phyloP scores from a whole-genome alignment of 805 yeast genomes.

The Wickerhamomyces alni region DNA sequence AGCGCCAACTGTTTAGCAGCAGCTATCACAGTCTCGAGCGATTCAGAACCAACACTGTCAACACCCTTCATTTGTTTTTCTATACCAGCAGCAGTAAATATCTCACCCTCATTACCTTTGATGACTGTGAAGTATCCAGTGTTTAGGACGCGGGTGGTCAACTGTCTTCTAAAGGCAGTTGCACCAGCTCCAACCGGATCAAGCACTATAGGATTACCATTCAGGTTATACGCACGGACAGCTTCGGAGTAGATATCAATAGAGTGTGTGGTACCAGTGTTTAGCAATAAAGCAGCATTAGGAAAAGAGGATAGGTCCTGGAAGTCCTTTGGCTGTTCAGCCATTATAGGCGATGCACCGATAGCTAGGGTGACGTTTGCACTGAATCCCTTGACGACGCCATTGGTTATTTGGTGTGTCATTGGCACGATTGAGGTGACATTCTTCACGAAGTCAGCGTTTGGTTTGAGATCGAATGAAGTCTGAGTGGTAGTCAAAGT shows the following conservation, averaged over 20 bases:
- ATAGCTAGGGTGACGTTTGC: constrained; percentile 82
- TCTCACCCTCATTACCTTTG: constrained; percentile 86
- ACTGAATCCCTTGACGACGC: constrained; percentile 81
- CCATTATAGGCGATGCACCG: constrained; percentile 88
- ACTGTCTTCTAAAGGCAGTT: constrained; percentile 45
- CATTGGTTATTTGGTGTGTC: constrained; percentile 83
- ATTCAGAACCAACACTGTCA: constrained; percentile 36
- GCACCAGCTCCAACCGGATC: constrained; percentile 97
- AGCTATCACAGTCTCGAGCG: constrained; percentile 21
- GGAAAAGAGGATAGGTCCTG: constrained; percentile 56
- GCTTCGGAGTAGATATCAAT: constrained; percentile 45
- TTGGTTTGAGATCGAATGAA: background rate
- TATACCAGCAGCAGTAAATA: constrained; percentile 50
- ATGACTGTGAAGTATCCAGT: constrained; percentile 59
- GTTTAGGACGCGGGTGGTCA: constrained; percentile 45
- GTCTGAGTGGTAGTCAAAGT: background rate
- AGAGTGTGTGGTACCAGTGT: constrained; percentile 62
- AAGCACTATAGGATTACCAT: constrained; percentile 58
- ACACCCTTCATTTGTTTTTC: constrained; percentile 62
- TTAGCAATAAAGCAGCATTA: constrained; percentile 52
- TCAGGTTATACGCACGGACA: constrained; percentile 47
- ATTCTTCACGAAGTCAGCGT: constrained; percentile 14
- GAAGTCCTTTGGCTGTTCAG: constrained; percentile 64
- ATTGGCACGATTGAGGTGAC: constrained; percentile 41
- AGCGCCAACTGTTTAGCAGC: constrained; percentile 46